Evolutionary conservation across 1,284 basidiomycete genomes (phyloP).

Genomic region (Schizophyllum commune): DNA sequence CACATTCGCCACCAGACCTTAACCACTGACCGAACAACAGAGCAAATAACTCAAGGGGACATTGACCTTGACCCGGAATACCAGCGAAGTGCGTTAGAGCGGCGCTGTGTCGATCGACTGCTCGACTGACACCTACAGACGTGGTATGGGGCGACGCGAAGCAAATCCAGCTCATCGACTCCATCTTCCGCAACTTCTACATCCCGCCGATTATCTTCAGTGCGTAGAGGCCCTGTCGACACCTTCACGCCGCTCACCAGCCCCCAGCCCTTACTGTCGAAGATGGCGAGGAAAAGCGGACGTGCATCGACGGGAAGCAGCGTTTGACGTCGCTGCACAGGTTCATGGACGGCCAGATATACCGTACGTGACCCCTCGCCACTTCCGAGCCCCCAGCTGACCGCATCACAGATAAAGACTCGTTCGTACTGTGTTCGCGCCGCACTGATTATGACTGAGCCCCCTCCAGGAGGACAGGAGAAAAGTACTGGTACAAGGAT

Average conservation of each 20-base stretch:
- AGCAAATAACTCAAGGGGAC: constrained; percentile 50
- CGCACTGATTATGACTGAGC: neutral
- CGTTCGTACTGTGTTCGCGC: constrained; percentile 28
- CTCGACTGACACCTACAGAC: constrained; percentile 27
- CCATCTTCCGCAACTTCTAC: constrained; percentile 64
- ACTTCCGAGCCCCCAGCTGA: neutral
- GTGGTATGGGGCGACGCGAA: constrained; percentile 68
- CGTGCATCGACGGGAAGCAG: constrained; percentile 75
- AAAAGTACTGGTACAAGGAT: constrained; percentile 50
- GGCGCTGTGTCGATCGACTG: neutral
- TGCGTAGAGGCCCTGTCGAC: constrained; percentile 20
- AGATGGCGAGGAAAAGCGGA: constrained; percentile 55
- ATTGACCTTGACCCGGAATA: constrained; percentile 70
- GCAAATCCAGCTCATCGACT: constrained; percentile 65
- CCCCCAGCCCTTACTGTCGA: constrained; percentile 37
- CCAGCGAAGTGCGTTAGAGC: constrained; percentile 47
- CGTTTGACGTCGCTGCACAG: constrained; percentile 63
- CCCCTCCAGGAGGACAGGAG: constrained; percentile 26
- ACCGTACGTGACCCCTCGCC: neutral
- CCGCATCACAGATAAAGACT: constrained; percentile 38
- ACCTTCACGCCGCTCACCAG: neutral
- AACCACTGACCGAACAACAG: constrained; percentile 23
- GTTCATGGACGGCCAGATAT: constrained; percentile 25
- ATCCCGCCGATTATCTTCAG: constrained; percentile 70
- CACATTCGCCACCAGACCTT: neutral